Percentiles rank a stretch among this genome's conserved stretches.
Conservation (phyloP, 2,329 filamentous ascomycete genomes). For the Hypoxylon sp. region DNA sequence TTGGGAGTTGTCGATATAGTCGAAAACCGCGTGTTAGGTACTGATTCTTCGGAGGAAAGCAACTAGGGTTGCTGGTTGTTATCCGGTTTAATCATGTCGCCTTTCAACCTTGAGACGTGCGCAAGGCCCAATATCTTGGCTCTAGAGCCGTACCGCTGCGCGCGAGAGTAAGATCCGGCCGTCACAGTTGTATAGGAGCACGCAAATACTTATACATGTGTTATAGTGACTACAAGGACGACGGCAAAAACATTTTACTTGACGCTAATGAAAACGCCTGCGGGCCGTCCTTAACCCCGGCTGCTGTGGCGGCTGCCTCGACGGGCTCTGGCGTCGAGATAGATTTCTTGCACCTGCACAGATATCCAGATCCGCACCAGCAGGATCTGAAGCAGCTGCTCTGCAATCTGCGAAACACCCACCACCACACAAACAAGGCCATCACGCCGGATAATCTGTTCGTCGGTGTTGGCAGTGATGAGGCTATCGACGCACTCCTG, state of each 20-base stretch:
- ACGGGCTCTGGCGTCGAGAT: conserved; percentile 67
- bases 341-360: conserved; percentile 86
- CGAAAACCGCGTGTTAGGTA: background rate
- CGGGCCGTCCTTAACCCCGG: conserved; percentile 79
- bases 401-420: conserved; percentile 88
- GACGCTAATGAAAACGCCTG: conserved; percentile 99
- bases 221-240: conserved; percentile 95
- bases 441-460: conserved; percentile 89
- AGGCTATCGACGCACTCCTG: conserved; percentile 94
- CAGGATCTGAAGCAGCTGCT: conserved; percentile 86
- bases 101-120: conserved; percentile 81
- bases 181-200: conserved; percentile 11
- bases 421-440: conserved; percentile 80
- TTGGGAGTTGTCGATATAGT: background rate
- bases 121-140: conserved; percentile 83
- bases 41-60: conserved; percentile 11
- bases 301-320: conserved; percentile 62
- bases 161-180: conserved; percentile 76
- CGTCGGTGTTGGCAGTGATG: conserved; percentile 95
- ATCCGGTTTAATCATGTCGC: conserved; percentile 62
- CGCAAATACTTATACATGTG: conserved; percentile 52
- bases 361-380: conserved; percentile 98
- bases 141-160: conserved; percentile 84
- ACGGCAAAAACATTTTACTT: conserved; percentile 94
- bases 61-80: conserved; percentile 14